Conservation (phyloP, 176 grass and related monocot genomes). For the Carex scoparia region DNA sequence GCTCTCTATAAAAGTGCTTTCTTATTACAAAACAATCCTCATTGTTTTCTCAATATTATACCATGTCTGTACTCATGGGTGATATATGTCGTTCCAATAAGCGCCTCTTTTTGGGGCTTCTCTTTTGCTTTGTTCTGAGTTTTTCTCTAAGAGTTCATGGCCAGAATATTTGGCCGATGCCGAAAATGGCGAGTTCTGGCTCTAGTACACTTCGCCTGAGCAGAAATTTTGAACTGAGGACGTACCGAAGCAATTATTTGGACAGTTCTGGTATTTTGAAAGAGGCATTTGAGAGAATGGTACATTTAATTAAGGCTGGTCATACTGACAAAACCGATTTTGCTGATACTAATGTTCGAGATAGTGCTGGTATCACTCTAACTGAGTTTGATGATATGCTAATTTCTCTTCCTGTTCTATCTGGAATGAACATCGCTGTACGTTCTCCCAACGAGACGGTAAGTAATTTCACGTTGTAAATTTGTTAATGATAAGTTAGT, state of each 20-base stretch:
- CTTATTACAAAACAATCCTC: background rate
- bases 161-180: constrained; percentile 89
- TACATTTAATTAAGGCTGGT: constrained; percentile 41
- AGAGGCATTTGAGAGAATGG: constrained; percentile 63
- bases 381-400: background rate
- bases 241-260: constrained; percentile 45
- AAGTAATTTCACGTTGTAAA: constrained; percentile 7
- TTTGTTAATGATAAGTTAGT: background rate
- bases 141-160: constrained; percentile 30
- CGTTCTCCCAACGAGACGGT: constrained; percentile 50
- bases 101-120: constrained; percentile 27
- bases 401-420: background rate
- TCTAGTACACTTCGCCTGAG: constrained; percentile 49
- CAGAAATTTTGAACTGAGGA: constrained; percentile 51
- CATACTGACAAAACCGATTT: constrained; percentile 32
- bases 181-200: constrained; percentile 43
- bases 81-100: background rate
- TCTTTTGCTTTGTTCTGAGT: constrained; percentile 36
- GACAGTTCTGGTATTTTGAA: constrained; percentile 60
- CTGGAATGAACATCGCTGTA: constrained; percentile 13
- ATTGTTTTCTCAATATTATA: background rate
- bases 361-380: constrained; percentile 31
- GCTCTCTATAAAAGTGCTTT: background rate
- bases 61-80: background rate
- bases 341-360: constrained; percentile 30